These are phyloP conservation scores for Aphanomyces cochlioides DNA, from an alignment of 352 stramenopile species.

Conservation along the genomic window DNA sequence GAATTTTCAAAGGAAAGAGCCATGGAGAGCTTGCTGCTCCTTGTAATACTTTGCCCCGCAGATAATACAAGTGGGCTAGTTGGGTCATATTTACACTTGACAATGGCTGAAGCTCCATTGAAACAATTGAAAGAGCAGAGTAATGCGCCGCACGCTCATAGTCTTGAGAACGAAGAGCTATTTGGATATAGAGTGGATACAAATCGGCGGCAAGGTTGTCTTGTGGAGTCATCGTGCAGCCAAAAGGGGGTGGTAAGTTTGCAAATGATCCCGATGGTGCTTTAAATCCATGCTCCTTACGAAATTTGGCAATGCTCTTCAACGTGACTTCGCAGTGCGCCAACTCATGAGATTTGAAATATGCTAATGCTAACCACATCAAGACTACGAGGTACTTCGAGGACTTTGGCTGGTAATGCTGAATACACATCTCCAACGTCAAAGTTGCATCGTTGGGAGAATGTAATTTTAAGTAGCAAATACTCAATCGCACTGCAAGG, in stretches of 20 bases:
- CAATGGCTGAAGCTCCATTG: constrained; percentile 16
- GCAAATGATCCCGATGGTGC: constrained; percentile 2
- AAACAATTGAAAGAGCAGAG: constrained; percentile 22
- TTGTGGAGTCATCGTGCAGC: not conserved
- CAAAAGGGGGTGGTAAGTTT: not conserved
- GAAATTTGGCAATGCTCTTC: not conserved
- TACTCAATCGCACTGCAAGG: constrained; percentile 2
- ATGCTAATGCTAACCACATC: constrained; percentile 17
- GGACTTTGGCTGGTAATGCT: not conserved
- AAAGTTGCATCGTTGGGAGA: not conserved
- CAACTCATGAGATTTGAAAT: not conserved
- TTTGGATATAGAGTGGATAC: constrained; percentile 8
- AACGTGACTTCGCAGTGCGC: not conserved
- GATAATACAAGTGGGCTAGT: constrained; percentile 18
- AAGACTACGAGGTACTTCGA: constrained; percentile 10
- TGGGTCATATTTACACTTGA: not conserved
- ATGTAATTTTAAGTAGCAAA: constrained; percentile 20
- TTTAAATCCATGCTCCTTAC: not conserved
- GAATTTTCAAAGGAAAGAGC: constrained; percentile 26
- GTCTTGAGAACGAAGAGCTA: not conserved
- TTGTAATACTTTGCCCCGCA: constrained; percentile 16
- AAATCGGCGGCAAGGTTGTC: constrained; percentile 6
- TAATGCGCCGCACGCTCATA: constrained; percentile 25
- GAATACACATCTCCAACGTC: constrained; percentile 7
- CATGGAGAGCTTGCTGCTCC: not conserved